Conservation (phyloP, 148 eudicot genomes). For the Fagopyrum esculentum region DNA sequence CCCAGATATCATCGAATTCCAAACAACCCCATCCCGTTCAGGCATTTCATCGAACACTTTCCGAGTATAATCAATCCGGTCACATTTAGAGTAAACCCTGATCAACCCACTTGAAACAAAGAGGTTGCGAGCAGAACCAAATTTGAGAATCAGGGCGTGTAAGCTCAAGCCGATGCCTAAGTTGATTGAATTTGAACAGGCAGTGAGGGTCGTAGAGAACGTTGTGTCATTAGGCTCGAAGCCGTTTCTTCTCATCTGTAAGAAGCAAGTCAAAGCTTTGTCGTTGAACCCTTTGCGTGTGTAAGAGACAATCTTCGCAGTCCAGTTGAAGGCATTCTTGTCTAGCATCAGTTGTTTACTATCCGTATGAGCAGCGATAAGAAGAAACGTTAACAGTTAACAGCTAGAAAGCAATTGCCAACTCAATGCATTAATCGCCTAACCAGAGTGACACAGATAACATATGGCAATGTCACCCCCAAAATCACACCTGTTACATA, state of each 20-base stretch:
- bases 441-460: too few relatives aligned
- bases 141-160: conserved; percentile 26
- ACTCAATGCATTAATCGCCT: too few relatives aligned
- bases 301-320: conserved; percentile 23
- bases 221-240: conserved; percentile 29
- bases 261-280: conserved; percentile 24
- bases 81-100: conserved; percentile 15
- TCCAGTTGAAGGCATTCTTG: conserved; percentile 28
- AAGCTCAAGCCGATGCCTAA: conserved; percentile 20
- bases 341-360: conserved; percentile 19
- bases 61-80: conserved; percentile 21
- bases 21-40: conserved; percentile 35
- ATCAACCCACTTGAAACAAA: conserved; percentile 37
- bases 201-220: conserved; percentile 27
- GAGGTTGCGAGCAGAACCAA: conserved; percentile 23
- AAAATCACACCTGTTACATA: too few relatives aligned
- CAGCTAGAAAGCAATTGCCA: not conserved
- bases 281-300: conserved; percentile 21
- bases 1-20: conserved; percentile 47
- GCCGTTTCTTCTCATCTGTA: conserved; percentile 26
- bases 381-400: not conserved
- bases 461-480: too few relatives aligned
- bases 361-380: not conserved
- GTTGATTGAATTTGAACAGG: conserved; percentile 17
- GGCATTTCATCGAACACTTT: conserved; percentile 47